Base-by-base conservation (phyloP, 768 basidiomycete species). In the Termitomyces sp. region DNA sequence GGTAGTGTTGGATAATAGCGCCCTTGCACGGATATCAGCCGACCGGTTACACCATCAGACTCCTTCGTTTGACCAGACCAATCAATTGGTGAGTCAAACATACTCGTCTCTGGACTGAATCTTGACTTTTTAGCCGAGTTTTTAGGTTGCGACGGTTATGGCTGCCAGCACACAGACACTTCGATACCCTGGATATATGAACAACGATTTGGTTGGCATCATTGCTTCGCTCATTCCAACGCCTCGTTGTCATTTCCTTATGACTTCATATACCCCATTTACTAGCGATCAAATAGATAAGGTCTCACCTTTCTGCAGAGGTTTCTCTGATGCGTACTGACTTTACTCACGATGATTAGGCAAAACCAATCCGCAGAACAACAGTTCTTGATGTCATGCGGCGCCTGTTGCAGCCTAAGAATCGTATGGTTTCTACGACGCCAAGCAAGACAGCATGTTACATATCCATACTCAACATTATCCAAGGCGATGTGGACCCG, bases 361-460 rank as follows among this genome's bases (percentile, higher is more conserved):
- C 94, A 16, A 98, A 97, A 71, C 84, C 94, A 1, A 95, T 96
- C 38, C 86, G 97, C 6, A 84, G 97, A 63, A 99, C 97, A 43
- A 98, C 97, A 0, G 95, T 98, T 4, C 79, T 98, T 6, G 97
- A 99, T 69, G 97, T 99, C 48, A 98, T 99, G 97, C 88, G 97
- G 7, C 88, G 97, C 32, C 78, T 99, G 0, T 76, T 99, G 1
- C 97, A 99, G 66, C 97, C 97, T 16, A 98, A 98, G 75, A 99
- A 98, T 70, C 86, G 97, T 46, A 93, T 99, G 87, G 97, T 98
- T 1, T 92, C 91, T 15, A 98, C 96, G 5, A 83, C 82, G n/a
- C 89, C 90, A 7, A 91, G 88, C 69, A 93, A 91, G 68, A 88
- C 89, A 0, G 88, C 91, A 0, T 98, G 97, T 66, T 99, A 98